Percentiles rank a stretch among this genome's conserved stretches.
phyloP scores from a whole-genome alignment of 2,329 filamentous ascomycete genomes.

The Aspergillus unguis region DNA sequence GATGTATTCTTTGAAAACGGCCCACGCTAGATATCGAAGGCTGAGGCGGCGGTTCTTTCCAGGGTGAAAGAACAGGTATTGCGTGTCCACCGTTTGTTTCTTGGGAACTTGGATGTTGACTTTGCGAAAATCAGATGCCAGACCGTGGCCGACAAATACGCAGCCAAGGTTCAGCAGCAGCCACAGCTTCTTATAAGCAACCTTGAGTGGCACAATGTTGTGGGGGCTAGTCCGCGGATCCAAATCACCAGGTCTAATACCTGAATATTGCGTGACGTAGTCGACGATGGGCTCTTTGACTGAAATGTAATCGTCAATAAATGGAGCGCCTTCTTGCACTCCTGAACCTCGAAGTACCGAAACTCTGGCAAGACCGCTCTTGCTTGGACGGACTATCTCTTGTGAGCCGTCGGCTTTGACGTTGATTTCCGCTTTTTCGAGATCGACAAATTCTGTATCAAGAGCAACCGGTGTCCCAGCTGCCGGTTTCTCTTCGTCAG shows the following conservation, averaged over 20 bases:
- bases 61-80: conserved; percentile 82
- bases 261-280: conserved; percentile 91
- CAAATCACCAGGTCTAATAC: conserved; percentile 80
- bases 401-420: conserved; percentile 92
- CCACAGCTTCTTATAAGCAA: conserved; percentile 98
- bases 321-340: conserved; percentile 73
- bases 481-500: conserved; percentile 61
- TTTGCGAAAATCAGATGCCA: conserved; percentile 94
- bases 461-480: conserved; percentile 77
- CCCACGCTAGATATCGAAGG: conserved; percentile 87
- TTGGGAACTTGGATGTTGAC: conserved; percentile 97
- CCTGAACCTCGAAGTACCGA: conserved; percentile 81
- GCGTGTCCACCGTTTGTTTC: conserved; percentile 88
- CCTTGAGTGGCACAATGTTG: conserved; percentile 80
- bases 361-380: conserved; percentile 86
- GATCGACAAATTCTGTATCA: conserved; percentile 92
- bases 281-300: conserved; percentile 90
- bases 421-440: conserved; percentile 90
- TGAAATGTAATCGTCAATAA: conserved; percentile 96
- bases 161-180: conserved; percentile 90
- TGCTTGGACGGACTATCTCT: conserved; percentile 86
- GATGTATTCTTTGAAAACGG: conserved; percentile 87
- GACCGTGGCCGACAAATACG: conserved; percentile 87
- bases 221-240: conserved; percentile 75
- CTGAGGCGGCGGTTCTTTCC: conserved; percentile 80